A percentile compares a stretch with the other conserved stretches of the same genome.
Conservation (phyloP, 345 rosid species). For the Corchorus olitorius region DNA sequence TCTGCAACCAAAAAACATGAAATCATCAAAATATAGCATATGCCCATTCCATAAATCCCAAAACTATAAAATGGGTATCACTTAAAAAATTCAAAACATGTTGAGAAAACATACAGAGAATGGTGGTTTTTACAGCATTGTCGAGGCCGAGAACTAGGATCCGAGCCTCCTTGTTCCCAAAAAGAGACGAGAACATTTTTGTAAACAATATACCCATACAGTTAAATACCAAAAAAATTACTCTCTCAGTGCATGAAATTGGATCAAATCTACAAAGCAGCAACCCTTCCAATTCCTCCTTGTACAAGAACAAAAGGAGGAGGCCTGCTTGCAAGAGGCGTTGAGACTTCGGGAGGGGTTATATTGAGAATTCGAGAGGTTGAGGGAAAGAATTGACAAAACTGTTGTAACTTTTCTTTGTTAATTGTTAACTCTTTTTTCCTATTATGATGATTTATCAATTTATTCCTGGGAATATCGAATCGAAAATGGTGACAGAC, state of each 20-base stretch:
- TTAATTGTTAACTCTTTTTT: too few species aligned
- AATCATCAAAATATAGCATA: conserved; percentile 17
- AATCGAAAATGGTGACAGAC: too few species aligned
- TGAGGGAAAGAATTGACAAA: background rate
- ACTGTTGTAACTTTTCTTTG: background rate
- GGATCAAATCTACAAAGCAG: conserved; percentile 34
- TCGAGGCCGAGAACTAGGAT: conserved; percentile 69
- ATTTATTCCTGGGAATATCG: too few species aligned
- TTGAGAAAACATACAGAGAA: conserved; percentile 41
- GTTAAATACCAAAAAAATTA: conserved; percentile 4
- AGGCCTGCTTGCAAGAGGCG: conserved; percentile 1
- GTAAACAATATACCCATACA: conserved; percentile 52
- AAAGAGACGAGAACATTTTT: conserved; percentile 46
- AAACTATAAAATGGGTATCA: background rate
- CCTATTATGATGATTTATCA: background rate
- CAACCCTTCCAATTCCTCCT: conserved; percentile 19
- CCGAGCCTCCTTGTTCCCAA: conserved; percentile 60
- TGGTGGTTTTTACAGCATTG: conserved; percentile 76
- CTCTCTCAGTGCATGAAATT: conserved; percentile 14
- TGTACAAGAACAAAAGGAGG: background rate
- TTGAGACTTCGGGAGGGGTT: background rate
- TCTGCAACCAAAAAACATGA: conserved; percentile 41
- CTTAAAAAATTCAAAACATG: background rate
- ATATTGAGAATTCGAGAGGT: background rate
- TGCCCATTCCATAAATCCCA: conserved; percentile 19